Evolutionary conservation across 1,139 yeast genomes (phyloP).

Genomic region (Debaryomyces singareniensis): DNA sequence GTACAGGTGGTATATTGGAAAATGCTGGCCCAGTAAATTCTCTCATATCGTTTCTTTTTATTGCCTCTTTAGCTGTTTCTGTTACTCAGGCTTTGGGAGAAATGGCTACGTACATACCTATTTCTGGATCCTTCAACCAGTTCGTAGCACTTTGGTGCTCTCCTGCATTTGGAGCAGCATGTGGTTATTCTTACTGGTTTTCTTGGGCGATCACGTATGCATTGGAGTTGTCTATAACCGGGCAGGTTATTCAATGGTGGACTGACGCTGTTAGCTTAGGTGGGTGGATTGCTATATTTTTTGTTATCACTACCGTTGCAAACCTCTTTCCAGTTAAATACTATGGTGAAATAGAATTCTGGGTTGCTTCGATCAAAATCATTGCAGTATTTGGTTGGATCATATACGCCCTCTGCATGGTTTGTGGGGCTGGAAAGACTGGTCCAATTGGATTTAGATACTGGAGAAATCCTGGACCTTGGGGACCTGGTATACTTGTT

Average conservation of each 20-base stretch:
- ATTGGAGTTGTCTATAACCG: conserved; percentile 56
- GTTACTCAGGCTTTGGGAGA: conserved; percentile 71
- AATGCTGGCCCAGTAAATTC: conserved; percentile 72
- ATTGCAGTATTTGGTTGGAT: conserved; percentile 20
- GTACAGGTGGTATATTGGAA: conserved; percentile 44
- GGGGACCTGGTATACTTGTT: conserved; percentile 50
- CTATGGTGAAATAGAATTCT: conserved; percentile 29
- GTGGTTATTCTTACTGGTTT: conserved; percentile 84
- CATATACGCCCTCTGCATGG: conserved; percentile 20
- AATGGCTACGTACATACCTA: conserved; percentile 69
- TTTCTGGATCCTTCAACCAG: conserved; percentile 57
- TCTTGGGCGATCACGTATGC: conserved; percentile 84
- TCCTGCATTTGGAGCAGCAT: conserved; percentile 71
- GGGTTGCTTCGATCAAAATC: conserved; percentile 22
- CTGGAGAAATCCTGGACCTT: conserved; percentile 30
- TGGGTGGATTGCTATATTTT: conserved; percentile 38
- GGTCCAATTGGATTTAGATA: conserved; percentile 20
- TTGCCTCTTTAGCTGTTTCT: conserved; percentile 58
- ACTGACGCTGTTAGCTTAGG: conserved; percentile 47
- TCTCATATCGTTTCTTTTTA: conserved; percentile 57
- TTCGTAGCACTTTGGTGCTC: conserved; percentile 56
- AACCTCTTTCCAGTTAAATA: conserved; percentile 21
- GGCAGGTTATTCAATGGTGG: conserved; percentile 28
- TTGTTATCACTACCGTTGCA: conserved; percentile 15
- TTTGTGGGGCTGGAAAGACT: conserved; percentile 25